Conservation (phyloP, 257 asterid species). For the Salvia rosmarinus region DNA sequence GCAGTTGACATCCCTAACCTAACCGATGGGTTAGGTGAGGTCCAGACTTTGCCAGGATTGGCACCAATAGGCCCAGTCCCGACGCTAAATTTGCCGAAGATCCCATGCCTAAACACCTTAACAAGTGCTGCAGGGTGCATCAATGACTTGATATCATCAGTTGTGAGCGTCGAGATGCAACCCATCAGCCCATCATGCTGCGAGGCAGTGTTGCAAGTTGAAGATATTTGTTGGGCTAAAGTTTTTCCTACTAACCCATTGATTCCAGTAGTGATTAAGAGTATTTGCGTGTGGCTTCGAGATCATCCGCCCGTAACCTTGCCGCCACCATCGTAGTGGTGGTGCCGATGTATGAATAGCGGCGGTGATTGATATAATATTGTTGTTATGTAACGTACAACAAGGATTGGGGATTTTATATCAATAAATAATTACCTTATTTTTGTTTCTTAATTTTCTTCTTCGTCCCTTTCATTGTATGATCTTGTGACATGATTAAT, state of each 20-base stretch:
- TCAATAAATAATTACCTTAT: not conserved
- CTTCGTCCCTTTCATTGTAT: no score
- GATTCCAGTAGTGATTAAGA: not conserved
- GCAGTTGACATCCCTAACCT: not conserved
- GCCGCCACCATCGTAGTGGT: not conserved
- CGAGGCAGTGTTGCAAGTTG: not conserved
- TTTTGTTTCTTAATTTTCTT: not conserved
- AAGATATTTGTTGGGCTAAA: not conserved
- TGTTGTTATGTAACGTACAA: not conserved
- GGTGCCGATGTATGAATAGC: not conserved
- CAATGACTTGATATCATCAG: not conserved
- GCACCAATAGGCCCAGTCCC: no score
- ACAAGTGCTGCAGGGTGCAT: not conserved
- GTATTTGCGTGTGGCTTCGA: not conserved
- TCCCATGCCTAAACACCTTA: not conserved
- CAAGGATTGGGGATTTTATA: not conserved
- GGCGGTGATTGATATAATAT: not conserved
- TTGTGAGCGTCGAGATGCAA: not conserved
- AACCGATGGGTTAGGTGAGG: not conserved
- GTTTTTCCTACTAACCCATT: slow-evolving; percentile 9
- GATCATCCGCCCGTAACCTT: not conserved
- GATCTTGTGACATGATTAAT: no score
- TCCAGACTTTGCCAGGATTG: not conserved
- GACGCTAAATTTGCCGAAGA: not conserved
- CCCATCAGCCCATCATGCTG: not conserved